Evolutionary conservation across 345 rosid species (phyloP).

Genomic region (Pelargonium nanum): DNA sequence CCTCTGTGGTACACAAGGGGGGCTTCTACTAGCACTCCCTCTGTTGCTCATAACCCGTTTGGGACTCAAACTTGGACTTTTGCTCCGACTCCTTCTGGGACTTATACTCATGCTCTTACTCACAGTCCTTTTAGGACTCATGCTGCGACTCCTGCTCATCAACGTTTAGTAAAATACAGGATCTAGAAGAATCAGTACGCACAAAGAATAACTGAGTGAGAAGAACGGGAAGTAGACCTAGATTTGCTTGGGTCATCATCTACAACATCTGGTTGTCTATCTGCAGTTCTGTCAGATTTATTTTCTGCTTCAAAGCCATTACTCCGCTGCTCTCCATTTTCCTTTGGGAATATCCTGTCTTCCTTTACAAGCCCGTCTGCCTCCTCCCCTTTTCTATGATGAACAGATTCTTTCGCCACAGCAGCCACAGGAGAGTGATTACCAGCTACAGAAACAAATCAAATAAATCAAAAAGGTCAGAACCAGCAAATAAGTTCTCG

Average conservation of each 20-base stretch:
- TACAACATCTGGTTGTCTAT: slow-evolving; percentile 70
- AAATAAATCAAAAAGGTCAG: neutral
- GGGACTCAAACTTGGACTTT: slow-evolving; percentile 58
- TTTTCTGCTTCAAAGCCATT: slow-evolving; percentile 40
- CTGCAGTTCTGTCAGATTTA: slow-evolving; percentile 45
- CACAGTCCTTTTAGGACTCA: slow-evolving; percentile 67
- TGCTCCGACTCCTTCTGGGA: slow-evolving; percentile 57
- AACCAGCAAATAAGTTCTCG: neutral
- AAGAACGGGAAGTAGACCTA: slow-evolving; percentile 53
- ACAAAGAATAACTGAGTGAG: slow-evolving; percentile 30
- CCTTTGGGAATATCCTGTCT: slow-evolving; percentile 37
- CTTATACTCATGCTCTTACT: slow-evolving; percentile 82
- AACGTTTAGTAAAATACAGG: slow-evolving; percentile 41
- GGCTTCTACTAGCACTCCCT: slow-evolving; percentile 30
- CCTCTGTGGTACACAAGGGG: neutral
- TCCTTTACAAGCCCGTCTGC: slow-evolving; percentile 34
- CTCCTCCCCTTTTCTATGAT: slow-evolving; percentile 29
- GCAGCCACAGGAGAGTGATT: slow-evolving; percentile 25
- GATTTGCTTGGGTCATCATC: slow-evolving; percentile 81
- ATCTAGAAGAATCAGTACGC: slow-evolving; percentile 29
- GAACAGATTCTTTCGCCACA: slow-evolving; percentile 41
- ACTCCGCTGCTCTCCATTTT: slow-evolving; percentile 48
- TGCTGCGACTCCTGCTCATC: slow-evolving; percentile 85
- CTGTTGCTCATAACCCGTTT: slow-evolving; percentile 25
- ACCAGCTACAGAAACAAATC: slow-evolving; percentile 18